These are phyloP conservation scores for Malus hybrid DNA, from an alignment of 331 rosid species.

Conservation along the genomic window DNA sequence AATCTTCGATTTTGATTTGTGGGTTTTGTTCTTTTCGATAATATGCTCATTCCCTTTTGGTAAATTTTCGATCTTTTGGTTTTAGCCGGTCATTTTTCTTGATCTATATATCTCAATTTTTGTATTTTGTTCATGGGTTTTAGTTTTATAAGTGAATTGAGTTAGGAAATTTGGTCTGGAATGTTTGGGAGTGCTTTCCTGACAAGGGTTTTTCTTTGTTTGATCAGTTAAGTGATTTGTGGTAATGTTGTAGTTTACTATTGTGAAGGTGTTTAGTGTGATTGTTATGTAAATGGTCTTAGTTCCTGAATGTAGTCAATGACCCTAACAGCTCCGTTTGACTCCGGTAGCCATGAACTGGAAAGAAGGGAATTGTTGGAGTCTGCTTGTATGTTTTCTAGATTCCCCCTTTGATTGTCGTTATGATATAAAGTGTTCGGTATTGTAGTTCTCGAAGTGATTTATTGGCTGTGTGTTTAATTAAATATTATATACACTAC, in stretches of 20 bases:
- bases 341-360: background rate
- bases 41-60: background rate
- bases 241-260: background rate
- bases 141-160: background rate
- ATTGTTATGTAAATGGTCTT: slow-evolving; percentile 3
- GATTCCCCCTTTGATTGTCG: background rate
- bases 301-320: slow-evolving; percentile 8
- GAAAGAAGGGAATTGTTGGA: background rate
- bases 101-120: background rate
- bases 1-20: slow-evolving; percentile 6
- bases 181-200: background rate
- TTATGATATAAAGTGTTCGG: background rate
- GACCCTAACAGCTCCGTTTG: background rate
- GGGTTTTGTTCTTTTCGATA: background rate
- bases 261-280: background rate
- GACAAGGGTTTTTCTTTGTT: background rate
- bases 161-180: background rate
- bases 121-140: background rate
- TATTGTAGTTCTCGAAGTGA: background rate
- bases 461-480: background rate
- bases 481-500: background rate
- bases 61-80: slow-evolving; percentile 1
- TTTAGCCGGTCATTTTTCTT: background rate
- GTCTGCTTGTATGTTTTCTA: background rate
- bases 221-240: background rate